Conservation (phyloP, 306 rosid genomes). For the Mimosa bimucronata region DNA sequence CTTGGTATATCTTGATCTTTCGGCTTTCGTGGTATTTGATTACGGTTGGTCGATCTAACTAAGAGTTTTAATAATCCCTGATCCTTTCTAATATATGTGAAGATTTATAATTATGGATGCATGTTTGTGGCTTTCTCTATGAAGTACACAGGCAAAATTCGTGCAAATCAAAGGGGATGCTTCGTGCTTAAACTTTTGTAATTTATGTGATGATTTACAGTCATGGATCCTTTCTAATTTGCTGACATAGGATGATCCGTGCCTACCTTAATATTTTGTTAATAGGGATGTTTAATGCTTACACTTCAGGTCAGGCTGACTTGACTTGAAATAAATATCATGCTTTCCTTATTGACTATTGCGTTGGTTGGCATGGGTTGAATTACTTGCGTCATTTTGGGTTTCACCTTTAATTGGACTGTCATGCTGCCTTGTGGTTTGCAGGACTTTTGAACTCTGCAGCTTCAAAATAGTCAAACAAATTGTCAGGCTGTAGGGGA, state of each 20-base stretch:
- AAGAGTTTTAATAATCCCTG: not conserved
- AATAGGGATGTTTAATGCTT: not conserved
- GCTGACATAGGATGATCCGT: not conserved
- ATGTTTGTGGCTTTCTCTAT: not conserved
- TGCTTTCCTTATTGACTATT: constrained; percentile 24
- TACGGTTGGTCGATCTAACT: not conserved
- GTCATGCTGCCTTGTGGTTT: constrained; percentile 40
- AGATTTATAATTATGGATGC: not conserved
- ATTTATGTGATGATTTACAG: no score
- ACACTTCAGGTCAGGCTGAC: not conserved
- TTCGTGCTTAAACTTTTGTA: not conserved
- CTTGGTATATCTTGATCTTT: not conserved
- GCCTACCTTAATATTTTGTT: constrained; percentile 3
- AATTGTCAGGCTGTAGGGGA: constrained; percentile 35
- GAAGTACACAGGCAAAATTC: not conserved
- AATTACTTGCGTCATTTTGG: constrained; percentile 16
- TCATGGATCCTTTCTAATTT: no score
- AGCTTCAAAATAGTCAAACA: constrained; percentile 34
- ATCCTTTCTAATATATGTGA: not conserved
- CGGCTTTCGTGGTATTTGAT: not conserved
- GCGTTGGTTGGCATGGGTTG: not conserved
- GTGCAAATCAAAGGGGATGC: not conserved
- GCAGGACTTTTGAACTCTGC: constrained; percentile 48
- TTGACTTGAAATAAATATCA: not conserved
- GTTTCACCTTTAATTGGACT: constrained; percentile 20